phyloP scores from a whole-genome alignment of 306 rosid genomes.

The Vigna radiata region DNA sequence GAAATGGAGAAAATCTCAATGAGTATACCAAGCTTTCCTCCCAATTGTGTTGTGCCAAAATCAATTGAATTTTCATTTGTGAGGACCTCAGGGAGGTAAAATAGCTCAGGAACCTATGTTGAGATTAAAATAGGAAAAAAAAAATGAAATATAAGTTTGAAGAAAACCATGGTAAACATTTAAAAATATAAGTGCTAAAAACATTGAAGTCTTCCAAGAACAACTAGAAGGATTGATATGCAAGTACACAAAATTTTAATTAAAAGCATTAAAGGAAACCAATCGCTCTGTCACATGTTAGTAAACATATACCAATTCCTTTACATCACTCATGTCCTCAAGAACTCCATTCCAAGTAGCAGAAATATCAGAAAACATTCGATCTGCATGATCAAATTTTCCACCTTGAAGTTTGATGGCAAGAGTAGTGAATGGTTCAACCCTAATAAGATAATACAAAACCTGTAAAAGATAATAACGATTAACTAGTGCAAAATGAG shows the following conservation, averaged over 20 bases:
- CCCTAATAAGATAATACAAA: constrained; percentile 90
- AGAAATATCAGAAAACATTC: constrained; percentile 94
- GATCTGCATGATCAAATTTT: constrained; percentile 97
- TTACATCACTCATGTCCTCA: constrained; percentile 98
- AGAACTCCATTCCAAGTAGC: constrained; percentile 96
- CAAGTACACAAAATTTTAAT: not conserved
- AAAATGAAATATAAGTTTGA: constrained; percentile 28
- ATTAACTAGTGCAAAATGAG: constrained; percentile 34
- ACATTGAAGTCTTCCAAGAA: constrained; percentile 3
- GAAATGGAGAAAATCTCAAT: constrained; percentile 43
- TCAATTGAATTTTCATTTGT: constrained; percentile 93
- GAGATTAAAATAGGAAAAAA: constrained; percentile 1
- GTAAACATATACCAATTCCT: constrained; percentile 80
- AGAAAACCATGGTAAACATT: constrained; percentile 37
- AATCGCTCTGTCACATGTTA: constrained; percentile 23
- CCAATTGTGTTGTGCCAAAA: constrained; percentile 94
- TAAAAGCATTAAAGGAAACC: constrained; percentile 3
- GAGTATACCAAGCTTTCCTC: constrained; percentile 85
- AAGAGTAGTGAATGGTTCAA: constrained; percentile 96
- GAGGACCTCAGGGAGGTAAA: constrained; percentile 93
- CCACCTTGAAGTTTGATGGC: constrained; percentile 98
- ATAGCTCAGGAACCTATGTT: constrained; percentile 92
- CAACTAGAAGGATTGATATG: not conserved
- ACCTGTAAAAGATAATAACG: constrained; percentile 68
- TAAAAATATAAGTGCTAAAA: not conserved